These are phyloP conservation scores for Pythium volutum DNA, from an alignment of 352 stramenopile species.

Conservation along the genomic window DNA sequence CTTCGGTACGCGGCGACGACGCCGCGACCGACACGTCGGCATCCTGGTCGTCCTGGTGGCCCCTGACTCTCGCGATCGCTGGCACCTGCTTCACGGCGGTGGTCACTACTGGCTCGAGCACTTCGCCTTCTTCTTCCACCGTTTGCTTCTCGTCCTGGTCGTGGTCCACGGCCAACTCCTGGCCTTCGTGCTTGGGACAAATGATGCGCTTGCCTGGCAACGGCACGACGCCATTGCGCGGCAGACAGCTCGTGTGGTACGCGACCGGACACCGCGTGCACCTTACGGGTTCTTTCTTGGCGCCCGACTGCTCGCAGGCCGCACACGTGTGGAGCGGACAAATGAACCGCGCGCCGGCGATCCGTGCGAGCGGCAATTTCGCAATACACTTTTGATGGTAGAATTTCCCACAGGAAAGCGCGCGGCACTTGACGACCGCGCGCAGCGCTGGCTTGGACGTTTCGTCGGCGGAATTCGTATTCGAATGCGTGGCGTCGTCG, in stretches of 20 bases:
- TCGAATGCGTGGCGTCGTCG: not conserved
- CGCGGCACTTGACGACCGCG: slow-evolving; percentile 70
- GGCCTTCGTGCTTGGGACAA: slow-evolving; percentile 52
- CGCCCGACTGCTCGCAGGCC: slow-evolving; percentile 68
- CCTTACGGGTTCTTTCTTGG: slow-evolving; percentile 75
- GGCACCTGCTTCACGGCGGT: slow-evolving; percentile 19
- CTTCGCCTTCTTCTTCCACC: slow-evolving; percentile 3
- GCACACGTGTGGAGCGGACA: slow-evolving; percentile 83
- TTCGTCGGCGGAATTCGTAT: not conserved
- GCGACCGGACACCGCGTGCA: slow-evolving; percentile 78
- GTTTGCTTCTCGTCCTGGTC: not conserved
- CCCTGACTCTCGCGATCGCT: slow-evolving; percentile 9
- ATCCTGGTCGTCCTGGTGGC: slow-evolving; percentile 2
- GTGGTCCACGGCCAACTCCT: not conserved
- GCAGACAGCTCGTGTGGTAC: slow-evolving; percentile 79
- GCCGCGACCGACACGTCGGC: slow-evolving; percentile 15
- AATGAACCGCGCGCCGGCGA: slow-evolving; percentile 80
- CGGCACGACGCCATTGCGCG: slow-evolving; percentile 42
- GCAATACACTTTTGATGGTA: slow-evolving; percentile 83
- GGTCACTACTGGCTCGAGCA: not conserved
- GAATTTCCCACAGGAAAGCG: slow-evolving; percentile 81
- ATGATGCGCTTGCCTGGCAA: slow-evolving; percentile 74
- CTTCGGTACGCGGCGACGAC: slow-evolving; percentile 22
- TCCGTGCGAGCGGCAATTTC: slow-evolving; percentile 69
- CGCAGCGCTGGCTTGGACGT: slow-evolving; percentile 6